Percentiles rank a stretch among this genome's conserved stretches.
These are phyloP conservation scores for Peziza echinospora DNA, from an alignment of 495 filamentous ascomycete species.

Conservation along the genomic window DNA sequence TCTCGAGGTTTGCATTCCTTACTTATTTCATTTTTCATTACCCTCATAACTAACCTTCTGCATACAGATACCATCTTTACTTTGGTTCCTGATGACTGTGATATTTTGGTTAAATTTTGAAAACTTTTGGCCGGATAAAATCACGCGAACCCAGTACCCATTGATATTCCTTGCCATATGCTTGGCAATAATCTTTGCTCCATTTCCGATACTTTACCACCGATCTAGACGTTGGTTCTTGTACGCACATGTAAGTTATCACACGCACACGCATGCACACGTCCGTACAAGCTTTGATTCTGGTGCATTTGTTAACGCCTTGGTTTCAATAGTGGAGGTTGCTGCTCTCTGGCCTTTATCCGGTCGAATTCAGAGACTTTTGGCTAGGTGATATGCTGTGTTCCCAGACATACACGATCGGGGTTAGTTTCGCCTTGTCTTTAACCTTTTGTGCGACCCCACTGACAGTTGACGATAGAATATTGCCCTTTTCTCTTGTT, in stretches of 20 bases:
- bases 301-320: constrained; percentile 5
- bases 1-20: constrained; percentile 5
- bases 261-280: background rate
- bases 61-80: constrained; percentile 13
- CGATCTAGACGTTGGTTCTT: constrained; percentile 61
- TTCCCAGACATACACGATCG: constrained; percentile 72
- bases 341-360: constrained; percentile 64
- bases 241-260: constrained; percentile 50
- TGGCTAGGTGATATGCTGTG: constrained; percentile 96
- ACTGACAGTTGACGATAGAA: constrained; percentile 33
- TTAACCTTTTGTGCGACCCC: background rate
- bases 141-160: constrained; percentile 68
- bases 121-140: constrained; percentile 29
- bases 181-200: constrained; percentile 47
- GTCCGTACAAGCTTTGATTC: constrained; percentile 8
- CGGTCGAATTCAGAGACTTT: constrained; percentile 92
- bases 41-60: background rate
- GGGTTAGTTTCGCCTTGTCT: constrained; percentile 33
- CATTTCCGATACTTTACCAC: constrained; percentile 50
- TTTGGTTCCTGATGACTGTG: constrained; percentile 37
- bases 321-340: constrained; percentile 44
- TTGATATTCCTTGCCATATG: constrained; percentile 54
- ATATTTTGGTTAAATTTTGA: constrained; percentile 78
- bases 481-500: constrained; percentile 80
- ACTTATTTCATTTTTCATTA: background rate